These are phyloP conservation scores for Aspergillus ochraceoroseus DNA, from an alignment of 2,329 filamentous ascomycete genomes.

Conservation along the genomic window DNA sequence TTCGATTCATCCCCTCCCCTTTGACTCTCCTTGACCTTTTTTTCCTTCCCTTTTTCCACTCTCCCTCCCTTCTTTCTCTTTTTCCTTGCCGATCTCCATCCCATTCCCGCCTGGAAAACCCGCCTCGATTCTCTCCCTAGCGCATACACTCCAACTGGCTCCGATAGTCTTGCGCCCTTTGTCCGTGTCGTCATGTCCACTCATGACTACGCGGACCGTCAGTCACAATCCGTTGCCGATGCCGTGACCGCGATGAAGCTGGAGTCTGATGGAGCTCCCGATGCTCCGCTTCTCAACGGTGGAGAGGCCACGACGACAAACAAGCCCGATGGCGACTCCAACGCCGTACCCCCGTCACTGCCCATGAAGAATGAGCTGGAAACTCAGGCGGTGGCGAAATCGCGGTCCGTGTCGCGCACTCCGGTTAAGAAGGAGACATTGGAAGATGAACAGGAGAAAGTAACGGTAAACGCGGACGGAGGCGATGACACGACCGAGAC, in stretches of 20 bases:
- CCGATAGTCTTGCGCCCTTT: slow-evolving; percentile 20
- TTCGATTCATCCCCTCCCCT: slow-evolving; percentile 1
- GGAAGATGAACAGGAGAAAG: slow-evolving; percentile 21
- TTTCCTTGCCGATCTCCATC: slow-evolving; percentile 3
- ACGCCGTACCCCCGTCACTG: slow-evolving; percentile 19
- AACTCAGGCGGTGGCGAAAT: slow-evolving; percentile 22
- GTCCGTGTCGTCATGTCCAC: slow-evolving; percentile 42
- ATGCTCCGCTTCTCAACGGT: slow-evolving; percentile 26
- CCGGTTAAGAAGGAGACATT: slow-evolving; percentile 31
- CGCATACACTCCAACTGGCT: slow-evolving; percentile 18
- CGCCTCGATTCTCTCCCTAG: slow-evolving; percentile 6
- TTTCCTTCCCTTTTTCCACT: slow-evolving; percentile 3
- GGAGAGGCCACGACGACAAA: slow-evolving; percentile 13
- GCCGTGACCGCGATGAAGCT: slow-evolving; percentile 38
- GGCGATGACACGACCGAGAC: slow-evolving; percentile 20
- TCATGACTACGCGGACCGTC: slow-evolving; percentile 41
- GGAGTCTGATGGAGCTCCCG: slow-evolving; percentile 25
- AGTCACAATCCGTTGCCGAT: slow-evolving; percentile 33
- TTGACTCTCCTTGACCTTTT: slow-evolving; percentile 5
- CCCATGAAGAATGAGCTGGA: slow-evolving; percentile 16
- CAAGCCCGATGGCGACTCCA: slow-evolving; percentile 21
- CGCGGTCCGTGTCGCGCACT: slow-evolving; percentile 23
- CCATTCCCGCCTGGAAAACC: slow-evolving; percentile 8
- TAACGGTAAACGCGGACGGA: slow-evolving; percentile 25
- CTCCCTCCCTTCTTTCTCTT: slow-evolving; percentile 5